phyloP scores from a whole-genome alignment of 768 basidiomycete species.

The Leccinum imitatum region DNA sequence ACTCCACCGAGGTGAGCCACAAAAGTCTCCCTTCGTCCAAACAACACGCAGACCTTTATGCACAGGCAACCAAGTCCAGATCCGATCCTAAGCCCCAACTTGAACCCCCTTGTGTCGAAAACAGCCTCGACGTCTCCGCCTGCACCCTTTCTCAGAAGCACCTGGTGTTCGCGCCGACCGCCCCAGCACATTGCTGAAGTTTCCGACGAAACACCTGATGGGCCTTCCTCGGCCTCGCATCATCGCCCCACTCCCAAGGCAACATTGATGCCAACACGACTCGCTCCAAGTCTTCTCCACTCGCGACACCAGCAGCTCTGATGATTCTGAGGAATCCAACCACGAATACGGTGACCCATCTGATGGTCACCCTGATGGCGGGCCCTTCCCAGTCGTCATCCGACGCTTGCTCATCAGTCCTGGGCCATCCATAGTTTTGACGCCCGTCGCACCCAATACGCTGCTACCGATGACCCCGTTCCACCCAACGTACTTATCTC shows the following conservation, averaged over 20 bases:
- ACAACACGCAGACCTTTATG: no score
- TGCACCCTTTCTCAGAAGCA: no score
- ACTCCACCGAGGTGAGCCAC: no score
- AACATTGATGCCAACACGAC: no score
- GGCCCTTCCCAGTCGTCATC: conserved; percentile 23
- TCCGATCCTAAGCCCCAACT: no score
- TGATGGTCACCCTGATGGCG: neutral
- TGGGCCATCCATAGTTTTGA: neutral
- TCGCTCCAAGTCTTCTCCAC: neutral
- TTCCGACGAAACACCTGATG: neutral
- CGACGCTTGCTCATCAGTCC: conserved; percentile 9
- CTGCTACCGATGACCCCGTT: no score
- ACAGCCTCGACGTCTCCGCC: no score
- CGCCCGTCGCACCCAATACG: neutral
- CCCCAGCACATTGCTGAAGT: conserved; percentile 21
- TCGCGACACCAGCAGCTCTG: neutral
- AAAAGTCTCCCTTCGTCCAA: no score
- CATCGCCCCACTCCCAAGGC: neutral
- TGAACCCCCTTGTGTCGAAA: no score
- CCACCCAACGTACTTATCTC: no score
- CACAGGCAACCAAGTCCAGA: no score
- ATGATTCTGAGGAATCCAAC: conserved; percentile 13
- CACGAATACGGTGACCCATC: conserved; percentile 18
- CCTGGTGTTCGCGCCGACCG: no score
- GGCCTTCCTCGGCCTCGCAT: neutral